Evolutionary conservation across 2,329 filamentous ascomycete genomes (phyloP), one percentile per base, ranked within the genome.

Genomic region (Daldinia eschscholtzii): DNA sequence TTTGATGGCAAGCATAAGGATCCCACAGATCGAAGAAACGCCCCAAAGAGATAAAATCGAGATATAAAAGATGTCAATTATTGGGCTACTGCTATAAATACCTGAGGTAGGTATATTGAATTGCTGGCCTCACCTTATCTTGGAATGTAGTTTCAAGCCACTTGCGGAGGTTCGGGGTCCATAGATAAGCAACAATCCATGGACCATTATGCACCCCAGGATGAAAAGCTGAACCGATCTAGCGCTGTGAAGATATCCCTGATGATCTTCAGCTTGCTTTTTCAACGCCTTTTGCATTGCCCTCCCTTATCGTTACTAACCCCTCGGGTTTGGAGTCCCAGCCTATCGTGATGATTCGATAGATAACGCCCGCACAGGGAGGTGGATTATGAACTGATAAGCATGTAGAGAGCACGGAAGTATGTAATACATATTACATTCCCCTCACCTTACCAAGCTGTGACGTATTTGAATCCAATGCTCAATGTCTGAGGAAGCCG

Each of bases 81-180:
- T 56, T 35, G 44, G 33, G 52, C 28, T 37, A 12, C 41, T 58
- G 52, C 35, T 53, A 55, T 57, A 13, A 46, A 35, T n/a, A 18
- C 15, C 15, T 65, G 6, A 60, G 41, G 42, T 23, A 44, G 7
- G 18, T 26, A 48, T 48, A 23, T 15, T 48, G 23, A 48, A 20
- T 18, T 48, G 6, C 33, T 35, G n/a, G 15, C n/a, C 39, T 61
- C 57, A 42, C 57, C 68, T 65, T 67, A 68, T 68, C 64, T 53
- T 53, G 57, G 52, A 23, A 28, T 55, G 41, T 23, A 6, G 53
- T 26, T 57, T 44, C 26, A 41, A 35, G 39, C 58, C 62, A 58
- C 30, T 66, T 53, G 53, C 68, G 65, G 68, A 33, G 68, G 65
- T 71, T 68, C 68, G 68, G 68, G 58, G 50, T 41, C 48, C 53